These are phyloP conservation scores for Candida khao-thaluensis DNA, from an alignment of 805 yeast species.

Conservation along the genomic window DNA sequence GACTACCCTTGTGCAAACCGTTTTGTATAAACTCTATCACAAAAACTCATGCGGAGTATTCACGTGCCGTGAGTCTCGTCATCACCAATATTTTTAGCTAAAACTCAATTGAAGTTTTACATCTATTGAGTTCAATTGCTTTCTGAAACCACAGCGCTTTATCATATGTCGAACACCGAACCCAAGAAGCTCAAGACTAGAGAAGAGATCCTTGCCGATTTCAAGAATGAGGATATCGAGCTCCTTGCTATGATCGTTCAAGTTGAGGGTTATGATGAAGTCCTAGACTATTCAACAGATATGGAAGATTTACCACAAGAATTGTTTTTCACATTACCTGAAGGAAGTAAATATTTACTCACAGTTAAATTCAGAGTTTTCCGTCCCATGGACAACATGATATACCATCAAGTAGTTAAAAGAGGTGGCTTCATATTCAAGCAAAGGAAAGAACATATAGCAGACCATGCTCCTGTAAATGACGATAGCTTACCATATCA, in stretches of 20 bases:
- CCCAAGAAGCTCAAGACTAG: slow-evolving; percentile 9
- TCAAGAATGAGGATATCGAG: slow-evolving; percentile 24
- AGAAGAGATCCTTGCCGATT: slow-evolving; percentile 18
- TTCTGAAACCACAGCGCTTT: no score
- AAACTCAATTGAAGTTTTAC: no score
- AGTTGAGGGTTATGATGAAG: slow-evolving; percentile 26
- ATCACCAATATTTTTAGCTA: no score
- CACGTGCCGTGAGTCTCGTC: no score
- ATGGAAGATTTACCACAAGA: slow-evolving; percentile 28
- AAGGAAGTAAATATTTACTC: slow-evolving; percentile 22
- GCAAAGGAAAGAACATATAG: slow-evolving; percentile 19
- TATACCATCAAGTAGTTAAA: slow-evolving; percentile 28
- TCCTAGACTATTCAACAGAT: slow-evolving; percentile 20
- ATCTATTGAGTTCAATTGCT: no score
- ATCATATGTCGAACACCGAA: background rate
- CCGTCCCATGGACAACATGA: slow-evolving; percentile 20
- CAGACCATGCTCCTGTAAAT: slow-evolving; percentile 20
- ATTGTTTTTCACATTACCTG: slow-evolving; percentile 27
- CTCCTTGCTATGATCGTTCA: slow-evolving; percentile 25
- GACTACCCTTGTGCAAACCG: no score
- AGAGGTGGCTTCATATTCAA: slow-evolving; percentile 27
- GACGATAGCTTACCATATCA: slow-evolving; percentile 19
- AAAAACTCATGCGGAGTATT: background rate
- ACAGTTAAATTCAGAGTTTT: slow-evolving; percentile 24
- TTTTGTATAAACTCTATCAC: no score